Percentiles rank a stretch among this genome's conserved stretches.
These are phyloP conservation scores for Saccharum hybrid DNA, from an alignment of 202 grass and related monocot genomes.

Conservation along the genomic window DNA sequence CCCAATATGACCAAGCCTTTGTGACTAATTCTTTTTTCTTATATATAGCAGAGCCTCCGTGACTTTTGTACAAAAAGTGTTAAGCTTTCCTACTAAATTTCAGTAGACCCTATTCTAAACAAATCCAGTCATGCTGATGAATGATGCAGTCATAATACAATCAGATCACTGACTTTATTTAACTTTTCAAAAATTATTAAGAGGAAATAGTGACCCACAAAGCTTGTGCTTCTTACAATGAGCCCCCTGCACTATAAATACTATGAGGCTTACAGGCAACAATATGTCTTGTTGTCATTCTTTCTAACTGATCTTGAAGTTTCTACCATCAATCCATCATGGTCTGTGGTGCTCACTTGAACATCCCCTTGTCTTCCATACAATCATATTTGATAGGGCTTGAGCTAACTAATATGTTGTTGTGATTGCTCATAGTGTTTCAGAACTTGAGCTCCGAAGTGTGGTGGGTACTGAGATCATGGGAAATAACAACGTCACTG, in stretches of 20 bases:
- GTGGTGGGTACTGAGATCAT: slow-evolving; percentile 42
- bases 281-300: slow-evolving; percentile 26
- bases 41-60: background rate
- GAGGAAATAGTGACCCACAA: slow-evolving; percentile 33
- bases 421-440: slow-evolving; percentile 31
- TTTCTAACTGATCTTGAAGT: slow-evolving; percentile 37
- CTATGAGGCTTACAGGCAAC: slow-evolving; percentile 41
- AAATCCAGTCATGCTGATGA: slow-evolving; percentile 37
- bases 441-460: slow-evolving; percentile 30
- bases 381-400: background rate
- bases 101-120: slow-evolving; percentile 42
- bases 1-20: slow-evolving; percentile 4
- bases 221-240: slow-evolving; percentile 26
- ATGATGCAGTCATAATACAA: slow-evolving; percentile 28
- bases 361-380: slow-evolving; percentile 34
- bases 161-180: slow-evolving; percentile 34
- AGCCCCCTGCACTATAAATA: slow-evolving; percentile 38
- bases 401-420: slow-evolving; percentile 14
- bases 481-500: slow-evolving; percentile 60
- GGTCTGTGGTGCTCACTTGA: slow-evolving; percentile 33
- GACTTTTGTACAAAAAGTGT: slow-evolving; percentile 14
- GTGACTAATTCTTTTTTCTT: background rate
- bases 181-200: slow-evolving; percentile 26
- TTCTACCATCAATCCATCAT: slow-evolving; percentile 38
- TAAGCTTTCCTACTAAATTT: slow-evolving; percentile 38